Base-by-base conservation (phyloP, 768 basidiomycete genomes). In the Trametes cinnabarina region DNA sequence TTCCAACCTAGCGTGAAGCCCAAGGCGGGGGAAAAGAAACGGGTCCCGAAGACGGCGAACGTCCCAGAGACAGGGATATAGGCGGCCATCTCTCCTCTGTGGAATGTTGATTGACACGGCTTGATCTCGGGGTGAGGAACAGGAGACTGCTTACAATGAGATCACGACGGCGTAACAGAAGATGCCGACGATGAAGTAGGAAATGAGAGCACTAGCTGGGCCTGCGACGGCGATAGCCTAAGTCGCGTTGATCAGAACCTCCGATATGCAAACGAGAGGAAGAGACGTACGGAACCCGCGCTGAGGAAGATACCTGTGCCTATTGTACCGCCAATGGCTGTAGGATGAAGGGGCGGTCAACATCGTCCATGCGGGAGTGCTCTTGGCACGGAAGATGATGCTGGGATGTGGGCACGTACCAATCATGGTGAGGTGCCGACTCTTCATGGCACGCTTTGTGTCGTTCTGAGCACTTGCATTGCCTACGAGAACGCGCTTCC, bases 101-200 rank as follows among this genome's bases (percentile, higher is more conserved):
- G 30, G 25, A 28, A 32, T n/a, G n/a, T 35, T 19, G 12, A 10
- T 17, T 8, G 34, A 32, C 6, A 39, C n/a, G n/a, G n/a, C n/a
- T n/a, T n/a, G 20, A 32, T 17, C 10, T 15, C 14, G 23, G 12
- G 42, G 14, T 4, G 17, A 52, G 20, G 20, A 46, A 23, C 7
- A 39, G 23, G 26, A 4, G 15, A 11, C 8, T 20, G 62, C 66
- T 66, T 55, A 81, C 77, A 86, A 66, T n/a, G 82, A 71, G 25
- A 85, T 83, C 44, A 86, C 83, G 34, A 85, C 83, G 39, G 79
- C 72, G 67, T 82, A 84, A 25, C 83, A 81, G 69, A 85, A 84
- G 22, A 82, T 8, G 17, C 83, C 83, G 48, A 85, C 82, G 47
- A 84, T 76, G 23, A 77, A 72, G 67, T 85, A 87, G 1, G 84